Evolutionary conservation across 1,284 basidiomycete species (phyloP).

Genomic region (Melanopsichium pennsylvanicum): DNA sequence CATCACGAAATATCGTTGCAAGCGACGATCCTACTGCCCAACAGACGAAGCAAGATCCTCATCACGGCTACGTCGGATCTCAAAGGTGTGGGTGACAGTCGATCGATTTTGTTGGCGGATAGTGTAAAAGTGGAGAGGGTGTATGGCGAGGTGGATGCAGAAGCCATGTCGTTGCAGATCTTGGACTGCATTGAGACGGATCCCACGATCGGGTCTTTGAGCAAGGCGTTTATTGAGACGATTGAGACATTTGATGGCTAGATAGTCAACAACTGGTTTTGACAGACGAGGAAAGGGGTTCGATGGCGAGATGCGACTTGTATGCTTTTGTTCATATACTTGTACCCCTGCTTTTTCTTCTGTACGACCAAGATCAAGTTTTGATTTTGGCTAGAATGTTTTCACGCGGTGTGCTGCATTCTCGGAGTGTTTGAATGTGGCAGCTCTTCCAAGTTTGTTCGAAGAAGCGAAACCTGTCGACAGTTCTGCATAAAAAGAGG

Average conservation of each 20-base stretch:
- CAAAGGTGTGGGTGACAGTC: conserved; percentile 27
- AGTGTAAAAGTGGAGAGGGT: conserved; percentile 43
- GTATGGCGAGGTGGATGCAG: conserved; percentile 49
- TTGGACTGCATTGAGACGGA: conserved; percentile 48
- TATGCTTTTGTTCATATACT: conserved; percentile 5
- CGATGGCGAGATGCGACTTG: too few relatives aligned
- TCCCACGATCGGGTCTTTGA: conserved; percentile 41
- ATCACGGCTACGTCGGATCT: conserved; percentile 45
- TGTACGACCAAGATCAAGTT: too few relatives aligned
- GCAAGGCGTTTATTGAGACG: conserved; percentile 47
- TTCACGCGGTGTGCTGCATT: too few relatives aligned
- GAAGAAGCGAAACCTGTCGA: too few relatives aligned
- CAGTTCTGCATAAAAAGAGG: too few relatives aligned
- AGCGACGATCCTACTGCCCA: conserved; percentile 44
- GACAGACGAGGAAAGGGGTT: too few relatives aligned
- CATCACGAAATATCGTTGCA: conserved; percentile 36
- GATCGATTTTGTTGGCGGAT: conserved; percentile 36
- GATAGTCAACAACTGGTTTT: background rate
- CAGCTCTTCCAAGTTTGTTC: too few relatives aligned
- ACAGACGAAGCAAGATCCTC: conserved; percentile 43
- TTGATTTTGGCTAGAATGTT: too few relatives aligned
- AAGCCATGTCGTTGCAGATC: conserved; percentile 46
- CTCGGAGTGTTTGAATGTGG: too few relatives aligned
- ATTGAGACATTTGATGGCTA: conserved; percentile 47
- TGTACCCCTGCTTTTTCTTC: too few relatives aligned